Evolutionary conservation across 139 green algal species (phyloP), one percentile per base, ranked within the genome.

Genomic region (Picochlorum sp.): DNA sequence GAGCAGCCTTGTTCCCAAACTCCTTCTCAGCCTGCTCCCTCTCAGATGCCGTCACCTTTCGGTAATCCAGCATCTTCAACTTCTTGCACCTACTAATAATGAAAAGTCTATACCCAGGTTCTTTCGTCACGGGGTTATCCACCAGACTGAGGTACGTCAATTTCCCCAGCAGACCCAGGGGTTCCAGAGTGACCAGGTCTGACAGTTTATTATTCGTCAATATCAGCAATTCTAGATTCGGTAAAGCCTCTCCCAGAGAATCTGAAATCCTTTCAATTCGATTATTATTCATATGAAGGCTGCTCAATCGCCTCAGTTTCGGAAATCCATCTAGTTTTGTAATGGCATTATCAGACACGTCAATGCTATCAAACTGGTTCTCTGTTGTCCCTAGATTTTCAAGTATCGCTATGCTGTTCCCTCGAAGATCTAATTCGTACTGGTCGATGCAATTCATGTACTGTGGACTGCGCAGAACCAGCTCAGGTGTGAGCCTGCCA

Each of bases 311-410:
- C 3, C 58, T 80, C 47, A 99, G 83, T 60, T 83, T 75, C 2
- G 93, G 88, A 60, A 99, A 98, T 49, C 89, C 90, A 50, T 98
- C 94, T 60, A 99, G 77, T 34, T 85, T 84, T 24, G 94, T 83
- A 30, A 99, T 92, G 4, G 88, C 87, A 69, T 99, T 99, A 74
- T 97, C 90, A 6, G 85, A 92, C 10, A 99, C 66, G 75, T 99
- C 94, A 58, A 98, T 95, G 66, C 77, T 88, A 71, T 97, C 93
- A 67, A 97, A 99, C 60, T 98, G 90, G 76, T 99, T 94, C 90
- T 96, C 70, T n/a, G 91, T 97, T 2, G 79, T 83, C 30, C 90
- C 89, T 28, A 98, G 63, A 71, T 98, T 98, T 64, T 98, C 92
- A 52, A 97, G 95, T 2, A 76, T 79, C 6, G 67, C 65, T 21